Evolutionary conservation across 73 alveolate genomes (phyloP).

Genomic region (Tetrahymena elliotti): DNA sequence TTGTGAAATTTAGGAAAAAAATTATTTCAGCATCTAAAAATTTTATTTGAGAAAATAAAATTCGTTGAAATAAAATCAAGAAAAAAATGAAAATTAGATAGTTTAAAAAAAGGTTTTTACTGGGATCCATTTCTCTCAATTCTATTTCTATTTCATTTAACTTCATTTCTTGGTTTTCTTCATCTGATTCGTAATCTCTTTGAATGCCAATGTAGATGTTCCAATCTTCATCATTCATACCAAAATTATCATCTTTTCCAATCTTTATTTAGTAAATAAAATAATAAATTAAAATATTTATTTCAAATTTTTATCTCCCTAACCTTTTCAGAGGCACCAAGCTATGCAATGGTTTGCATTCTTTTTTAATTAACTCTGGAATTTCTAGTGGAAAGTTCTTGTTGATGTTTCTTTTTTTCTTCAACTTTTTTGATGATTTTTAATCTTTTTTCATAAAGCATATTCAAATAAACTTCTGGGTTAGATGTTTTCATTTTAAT

Average conservation of each 20-base stretch:
- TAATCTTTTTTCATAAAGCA: not conserved
- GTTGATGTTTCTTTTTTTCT: not conserved
- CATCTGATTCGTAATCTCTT: not conserved
- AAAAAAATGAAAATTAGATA: too few relatives aligned
- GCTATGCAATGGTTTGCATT: not conserved
- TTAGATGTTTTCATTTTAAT: not conserved
- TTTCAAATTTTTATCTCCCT: too few relatives aligned
- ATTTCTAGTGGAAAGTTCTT: not conserved
- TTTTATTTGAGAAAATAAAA: too few relatives aligned
- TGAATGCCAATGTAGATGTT: not conserved
- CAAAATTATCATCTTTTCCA: not conserved
- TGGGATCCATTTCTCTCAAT: not conserved
- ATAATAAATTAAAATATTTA: too few relatives aligned
- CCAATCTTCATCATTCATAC: constrained; percentile 1
- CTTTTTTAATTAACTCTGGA: not conserved
- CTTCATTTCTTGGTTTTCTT: not conserved
- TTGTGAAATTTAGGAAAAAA: too few relatives aligned
- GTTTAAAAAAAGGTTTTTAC: not conserved
- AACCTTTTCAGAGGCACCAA: not conserved
- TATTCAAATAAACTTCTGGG: not conserved
- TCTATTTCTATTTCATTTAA: not conserved
- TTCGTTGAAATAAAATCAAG: too few relatives aligned
- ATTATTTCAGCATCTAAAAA: too few relatives aligned
- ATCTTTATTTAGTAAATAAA: not conserved
- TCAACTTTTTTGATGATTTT: not conserved